phyloP scores from a whole-genome alignment of 2,329 filamentous ascomycete genomes.

The Kalmusia sp. region DNA sequence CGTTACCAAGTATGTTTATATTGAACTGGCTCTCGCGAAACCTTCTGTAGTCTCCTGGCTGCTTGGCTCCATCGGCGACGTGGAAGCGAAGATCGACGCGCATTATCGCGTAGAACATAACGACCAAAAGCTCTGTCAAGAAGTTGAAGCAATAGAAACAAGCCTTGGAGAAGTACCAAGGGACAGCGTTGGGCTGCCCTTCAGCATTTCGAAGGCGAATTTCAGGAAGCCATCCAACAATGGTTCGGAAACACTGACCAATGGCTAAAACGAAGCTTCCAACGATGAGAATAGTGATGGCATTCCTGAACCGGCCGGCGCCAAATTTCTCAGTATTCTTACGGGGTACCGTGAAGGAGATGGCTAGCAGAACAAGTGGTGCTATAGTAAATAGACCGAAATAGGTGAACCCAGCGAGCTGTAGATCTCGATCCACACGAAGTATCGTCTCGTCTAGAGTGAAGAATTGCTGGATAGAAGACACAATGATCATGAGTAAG shows the following conservation, averaged over 20 bases:
- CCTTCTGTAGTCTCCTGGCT: constrained; percentile 39
- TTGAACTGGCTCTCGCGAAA: constrained; percentile 25
- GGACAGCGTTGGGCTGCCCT: constrained; percentile 36
- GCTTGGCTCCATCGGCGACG: constrained; percentile 72
- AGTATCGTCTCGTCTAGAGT: constrained; percentile 64
- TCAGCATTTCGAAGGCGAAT: constrained; percentile 57
- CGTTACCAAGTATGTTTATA: constrained; percentile 25
- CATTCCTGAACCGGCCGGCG: constrained; percentile 69
- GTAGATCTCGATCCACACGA: constrained; percentile 65
- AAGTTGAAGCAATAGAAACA: constrained; percentile 86
- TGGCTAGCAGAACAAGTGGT: constrained; percentile 64
- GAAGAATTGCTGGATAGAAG: constrained; percentile 70
- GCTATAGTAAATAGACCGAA: constrained; percentile 72
- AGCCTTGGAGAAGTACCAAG: constrained; percentile 75
- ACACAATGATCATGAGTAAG: constrained; percentile 71
- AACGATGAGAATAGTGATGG: constrained; percentile 69
- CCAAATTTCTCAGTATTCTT: constrained; percentile 67
- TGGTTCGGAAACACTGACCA: constrained; percentile 74
- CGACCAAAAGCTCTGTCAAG: constrained; percentile 72
- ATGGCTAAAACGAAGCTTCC: constrained; percentile 67
- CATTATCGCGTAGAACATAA: constrained; percentile 69
- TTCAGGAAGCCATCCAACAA: constrained; percentile 61
- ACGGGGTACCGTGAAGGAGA: constrained; percentile 55
- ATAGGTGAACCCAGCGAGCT: constrained; percentile 68
- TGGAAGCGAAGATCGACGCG: constrained; percentile 81